phyloP scores from a whole-genome alignment of 2,329 filamentous ascomycete species.

The Ceratocystis ficicola region DNA sequence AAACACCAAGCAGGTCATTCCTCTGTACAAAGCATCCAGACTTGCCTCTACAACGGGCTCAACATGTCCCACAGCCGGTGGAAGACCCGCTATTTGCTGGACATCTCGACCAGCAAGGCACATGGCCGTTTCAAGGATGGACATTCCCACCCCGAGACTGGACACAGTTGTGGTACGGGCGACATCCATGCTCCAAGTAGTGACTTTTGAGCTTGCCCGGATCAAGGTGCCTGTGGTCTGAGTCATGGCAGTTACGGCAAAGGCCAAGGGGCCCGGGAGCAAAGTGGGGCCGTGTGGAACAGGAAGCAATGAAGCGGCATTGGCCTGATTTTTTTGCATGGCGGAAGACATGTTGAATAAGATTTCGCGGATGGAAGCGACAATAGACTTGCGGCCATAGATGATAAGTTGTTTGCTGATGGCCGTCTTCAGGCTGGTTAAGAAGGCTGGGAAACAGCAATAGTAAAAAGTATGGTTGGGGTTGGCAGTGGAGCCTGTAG shows the following conservation, averaged over 20 bases:
- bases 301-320: background rate
- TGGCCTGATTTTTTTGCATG: background rate
- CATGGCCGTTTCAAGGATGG: slow-evolving; percentile 43
- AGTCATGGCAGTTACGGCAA: slow-evolving; percentile 47
- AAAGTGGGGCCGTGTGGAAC: slow-evolving; percentile 33
- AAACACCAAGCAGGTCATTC: slow-evolving; percentile 47
- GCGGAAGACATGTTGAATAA: slow-evolving; percentile 10
- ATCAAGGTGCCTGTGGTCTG: slow-evolving; percentile 47
- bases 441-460: background rate
- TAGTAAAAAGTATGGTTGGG: background rate
- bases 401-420: background rate
- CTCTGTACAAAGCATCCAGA: slow-evolving; percentile 44
- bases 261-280: slow-evolving; percentile 46
- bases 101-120: slow-evolving; percentile 42
- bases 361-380: background rate
- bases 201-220: slow-evolving; percentile 41
- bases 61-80: slow-evolving; percentile 35
- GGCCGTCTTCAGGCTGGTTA: background rate
- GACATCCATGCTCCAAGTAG: slow-evolving; percentile 41
- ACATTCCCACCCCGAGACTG: slow-evolving; percentile 44
- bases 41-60: slow-evolving; percentile 46
- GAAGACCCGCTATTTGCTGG: slow-evolving; percentile 15
- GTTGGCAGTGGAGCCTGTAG: background rate
- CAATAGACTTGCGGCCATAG: background rate
- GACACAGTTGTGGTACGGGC: slow-evolving; percentile 46